phyloP scores from a whole-genome alignment of 805 yeast species.

The Saturnispora hagleri region DNA sequence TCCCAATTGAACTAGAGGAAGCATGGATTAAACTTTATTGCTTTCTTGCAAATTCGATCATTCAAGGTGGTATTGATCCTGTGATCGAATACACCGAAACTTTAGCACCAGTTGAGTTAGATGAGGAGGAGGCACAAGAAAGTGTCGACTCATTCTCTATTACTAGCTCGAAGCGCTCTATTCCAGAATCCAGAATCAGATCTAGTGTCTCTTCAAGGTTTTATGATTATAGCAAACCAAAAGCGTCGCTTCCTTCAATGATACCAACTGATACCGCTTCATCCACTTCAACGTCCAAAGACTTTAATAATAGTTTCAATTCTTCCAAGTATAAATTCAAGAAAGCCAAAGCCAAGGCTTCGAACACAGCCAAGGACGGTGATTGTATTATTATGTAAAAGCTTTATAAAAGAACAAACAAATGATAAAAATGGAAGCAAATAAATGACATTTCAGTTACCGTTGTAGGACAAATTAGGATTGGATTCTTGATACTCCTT shows the following conservation, averaged over 20 bases:
- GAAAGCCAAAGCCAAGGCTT: neutral
- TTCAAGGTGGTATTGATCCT: slow-evolving; percentile 54
- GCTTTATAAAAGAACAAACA: neutral
- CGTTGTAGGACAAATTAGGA: neutral
- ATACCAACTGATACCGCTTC: neutral
- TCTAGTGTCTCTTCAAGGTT: slow-evolving; percentile 2
- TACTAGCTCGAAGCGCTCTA: neutral
- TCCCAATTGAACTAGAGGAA: slow-evolving; percentile 52
- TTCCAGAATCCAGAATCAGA: neutral
- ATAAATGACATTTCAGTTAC: neutral
- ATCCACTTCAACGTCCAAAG: neutral
- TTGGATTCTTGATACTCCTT: slow-evolving; percentile 8
- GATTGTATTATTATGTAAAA: slow-evolving; percentile 28
- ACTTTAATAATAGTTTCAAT: neutral
- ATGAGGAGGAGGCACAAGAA: slow-evolving; percentile 6
- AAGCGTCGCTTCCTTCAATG: neutral
- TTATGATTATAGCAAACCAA: neutral
- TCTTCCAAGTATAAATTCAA: slow-evolving; percentile 3
- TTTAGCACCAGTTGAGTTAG: neutral
- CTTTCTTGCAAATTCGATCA: slow-evolving; percentile 56
- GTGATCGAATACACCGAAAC: slow-evolving; percentile 21
- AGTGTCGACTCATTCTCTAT: slow-evolving; percentile 2
- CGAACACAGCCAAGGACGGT: slow-evolving; percentile 14
- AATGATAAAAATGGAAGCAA: neutral
- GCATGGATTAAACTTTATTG: slow-evolving; percentile 66